A percentile compares a stretch with the other conserved stretches of the same genome.
These are phyloP conservation scores for Protomyces inundatus DNA, from an alignment of 1,139 yeast species.

Conservation along the genomic window DNA sequence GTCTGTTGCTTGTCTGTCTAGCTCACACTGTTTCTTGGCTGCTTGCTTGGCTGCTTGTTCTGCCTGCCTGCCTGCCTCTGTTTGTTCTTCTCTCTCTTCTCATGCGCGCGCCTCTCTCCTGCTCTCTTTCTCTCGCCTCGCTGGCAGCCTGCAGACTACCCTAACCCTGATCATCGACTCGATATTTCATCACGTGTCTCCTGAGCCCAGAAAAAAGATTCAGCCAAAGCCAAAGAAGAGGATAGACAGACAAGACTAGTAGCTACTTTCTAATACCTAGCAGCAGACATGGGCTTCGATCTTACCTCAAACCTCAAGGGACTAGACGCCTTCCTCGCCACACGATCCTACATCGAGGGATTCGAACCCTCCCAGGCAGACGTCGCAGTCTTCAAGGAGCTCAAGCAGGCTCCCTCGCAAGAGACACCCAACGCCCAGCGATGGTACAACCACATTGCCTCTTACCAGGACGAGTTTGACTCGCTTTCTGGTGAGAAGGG, in stretches of 20 bases:
- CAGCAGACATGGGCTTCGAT: slow-evolving; percentile 23
- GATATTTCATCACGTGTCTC: no score
- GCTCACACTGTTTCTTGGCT: no score
- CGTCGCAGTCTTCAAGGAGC: slow-evolving; percentile 85
- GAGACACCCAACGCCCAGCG: slow-evolving; percentile 91
- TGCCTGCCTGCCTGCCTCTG: background rate
- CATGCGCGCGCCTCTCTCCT: background rate
- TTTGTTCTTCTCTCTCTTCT: background rate
- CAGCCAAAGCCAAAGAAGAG: no score
- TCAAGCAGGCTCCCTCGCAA: slow-evolving; percentile 56
- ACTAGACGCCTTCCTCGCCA: slow-evolving; percentile 29
- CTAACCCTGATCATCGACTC: no score
- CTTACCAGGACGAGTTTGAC: slow-evolving; percentile 73
- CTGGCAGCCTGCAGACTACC: no score
- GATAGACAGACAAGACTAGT: background rate
- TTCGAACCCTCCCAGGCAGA: slow-evolving; percentile 91
- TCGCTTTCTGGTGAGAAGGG: slow-evolving; percentile 41
- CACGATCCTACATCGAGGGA: slow-evolving; percentile 60
- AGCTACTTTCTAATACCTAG: no score
- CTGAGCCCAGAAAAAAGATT: background rate
- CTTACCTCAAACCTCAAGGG: slow-evolving; percentile 16
- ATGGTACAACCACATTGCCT: slow-evolving; percentile 97
- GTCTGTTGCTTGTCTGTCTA: background rate
- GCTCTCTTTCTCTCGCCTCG: no score
- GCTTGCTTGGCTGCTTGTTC: background rate